Base-by-base conservation (phyloP, 2,329 filamentous ascomycete genomes). In the Calonectria multiphialidica region DNA sequence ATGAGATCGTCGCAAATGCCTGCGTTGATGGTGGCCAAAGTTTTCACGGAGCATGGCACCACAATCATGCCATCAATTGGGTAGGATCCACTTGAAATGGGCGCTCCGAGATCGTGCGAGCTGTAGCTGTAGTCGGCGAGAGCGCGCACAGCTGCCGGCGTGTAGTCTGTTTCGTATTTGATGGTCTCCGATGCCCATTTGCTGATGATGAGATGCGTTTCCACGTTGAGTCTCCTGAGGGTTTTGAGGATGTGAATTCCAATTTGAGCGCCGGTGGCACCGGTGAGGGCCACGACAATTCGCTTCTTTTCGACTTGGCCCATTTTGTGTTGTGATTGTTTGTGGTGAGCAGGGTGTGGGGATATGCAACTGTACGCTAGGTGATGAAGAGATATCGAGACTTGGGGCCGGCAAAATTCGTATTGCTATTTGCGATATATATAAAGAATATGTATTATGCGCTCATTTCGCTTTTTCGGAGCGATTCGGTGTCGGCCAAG, bases 1-100 rank as follows among this genome's bases (percentile, higher is more conserved):
- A 88, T 86, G 7, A 89, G 73, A 70, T 88, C 86, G 45, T 87
- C 84, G 64, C 85, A 84, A 64, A 83, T 84, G 0, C 86, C 86
- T 0, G 80, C 77, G n/a, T 81, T 78, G 12, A 89, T 83, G 0
- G 81, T 83, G 0, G 86, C 85, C 5, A 88, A 79, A 1, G 87
- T 88, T 76, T 88, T 88, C 83, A 88, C 86, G 53, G 83, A 86
- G 77, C 87, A 89, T 0, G 84, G 86, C 0, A 86, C 83, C 2
- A 88, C 77, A n/a, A 88, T 86, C 87, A 89, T 89, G 16, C 86
- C 86, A 66, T 85, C 83, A 16, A 76, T 55, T 18, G 45, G 57
- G 21, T 70, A 77, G 9, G 75, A 76, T 16, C 75, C 75, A 37
- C 75, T 77, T 8, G 75, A 67, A n/a, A 77, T 76, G 5, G 71